Percentiles rank a stretch among this genome's conserved stretches.
Conservation (phyloP, 2,329 filamentous ascomycete genomes). For the Monascus ruber region DNA sequence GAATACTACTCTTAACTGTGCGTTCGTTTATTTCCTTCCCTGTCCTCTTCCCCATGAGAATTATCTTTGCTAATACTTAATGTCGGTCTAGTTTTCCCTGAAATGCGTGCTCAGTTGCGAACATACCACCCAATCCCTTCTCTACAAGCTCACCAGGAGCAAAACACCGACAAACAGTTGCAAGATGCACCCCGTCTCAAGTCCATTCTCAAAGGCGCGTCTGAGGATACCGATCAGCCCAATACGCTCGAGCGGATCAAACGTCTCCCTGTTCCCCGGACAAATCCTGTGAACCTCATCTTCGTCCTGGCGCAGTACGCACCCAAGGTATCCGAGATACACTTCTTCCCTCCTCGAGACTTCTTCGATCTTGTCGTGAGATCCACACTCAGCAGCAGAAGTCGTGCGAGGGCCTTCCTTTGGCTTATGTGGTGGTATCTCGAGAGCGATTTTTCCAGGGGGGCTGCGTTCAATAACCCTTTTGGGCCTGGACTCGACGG, state of each 20-base stretch:
- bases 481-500: constrained; percentile 53
- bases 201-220: constrained; percentile 92
- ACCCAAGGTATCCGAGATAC: constrained; percentile 80
- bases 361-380: constrained; percentile 98
- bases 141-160: constrained; percentile 85
- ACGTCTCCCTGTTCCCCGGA: constrained; percentile 55
- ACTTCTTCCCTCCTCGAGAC: constrained; percentile 74
- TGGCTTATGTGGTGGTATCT: constrained; percentile 99
- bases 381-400: constrained; percentile 66
- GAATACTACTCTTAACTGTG: constrained; percentile 98
- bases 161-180: constrained; percentile 92
- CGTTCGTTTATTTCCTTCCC: constrained; percentile 16
- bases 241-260: constrained; percentile 75
- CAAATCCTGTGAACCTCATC: constrained; percentile 93
- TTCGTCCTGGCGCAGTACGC: constrained; percentile 88
- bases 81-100: constrained; percentile 67
- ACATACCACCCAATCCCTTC: constrained; percentile 98
- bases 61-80: too few species aligned
- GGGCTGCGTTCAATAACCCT: constrained; percentile 80
- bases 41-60: too few species aligned
- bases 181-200: constrained; percentile 94
- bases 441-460: constrained; percentile 84
- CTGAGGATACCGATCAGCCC: constrained; percentile 81
- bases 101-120: constrained; percentile 94
- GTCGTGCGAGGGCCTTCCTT: constrained; percentile 76